Percentiles rank a stretch among this genome's conserved stretches.
Evolutionary conservation across 2,329 filamentous ascomycete genomes (phyloP).

Genomic region (Diaporthe capsici): DNA sequence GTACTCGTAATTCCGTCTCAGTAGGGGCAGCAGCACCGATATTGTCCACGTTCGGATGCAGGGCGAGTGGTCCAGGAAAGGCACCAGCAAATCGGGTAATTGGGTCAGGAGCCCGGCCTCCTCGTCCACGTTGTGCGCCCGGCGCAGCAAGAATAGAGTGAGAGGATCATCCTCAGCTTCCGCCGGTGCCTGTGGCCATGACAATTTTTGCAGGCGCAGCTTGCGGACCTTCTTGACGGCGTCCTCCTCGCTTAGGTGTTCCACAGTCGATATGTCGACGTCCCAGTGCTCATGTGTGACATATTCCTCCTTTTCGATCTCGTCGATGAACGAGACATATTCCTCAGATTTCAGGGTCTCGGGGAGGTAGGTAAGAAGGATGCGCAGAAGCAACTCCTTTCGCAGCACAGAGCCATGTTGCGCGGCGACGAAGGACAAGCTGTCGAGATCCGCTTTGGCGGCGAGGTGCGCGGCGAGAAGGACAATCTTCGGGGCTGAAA

Average conservation of each 20-base stretch:
- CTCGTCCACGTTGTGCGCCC: constrained; percentile 77
- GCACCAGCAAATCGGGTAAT: constrained; percentile 75
- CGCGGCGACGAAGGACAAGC: constrained; percentile 72
- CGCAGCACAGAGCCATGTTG: constrained; percentile 70
- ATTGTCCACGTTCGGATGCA: constrained; percentile 78
- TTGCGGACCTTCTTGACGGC: constrained; percentile 75
- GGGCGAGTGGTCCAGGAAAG: constrained; percentile 75
- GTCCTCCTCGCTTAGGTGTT: constrained; percentile 72
- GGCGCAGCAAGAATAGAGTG: constrained; percentile 75
- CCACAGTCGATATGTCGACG: constrained; percentile 70
- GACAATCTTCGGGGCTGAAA: constrained; percentile 78
- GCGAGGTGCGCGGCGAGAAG: constrained; percentile 81
- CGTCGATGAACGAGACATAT: constrained; percentile 74
- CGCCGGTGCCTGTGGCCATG: constrained; percentile 61
- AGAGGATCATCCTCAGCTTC: constrained; percentile 68
- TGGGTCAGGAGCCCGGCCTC: constrained; percentile 80
- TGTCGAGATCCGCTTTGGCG: constrained; percentile 73
- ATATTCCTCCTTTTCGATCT: constrained; percentile 66
- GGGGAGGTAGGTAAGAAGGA: constrained; percentile 83
- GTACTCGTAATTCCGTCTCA: constrained; percentile 79
- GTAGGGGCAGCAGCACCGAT: constrained; percentile 76
- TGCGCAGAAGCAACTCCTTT: constrained; percentile 76
- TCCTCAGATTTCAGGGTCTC: constrained; percentile 75
- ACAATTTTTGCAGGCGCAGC: constrained; percentile 73
- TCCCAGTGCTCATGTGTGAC: constrained; percentile 56